Evolutionary conservation across 495 filamentous ascomycete genomes (phyloP), one percentile per base, ranked within the genome.

Genomic region (Chaetomium fimeti): DNA sequence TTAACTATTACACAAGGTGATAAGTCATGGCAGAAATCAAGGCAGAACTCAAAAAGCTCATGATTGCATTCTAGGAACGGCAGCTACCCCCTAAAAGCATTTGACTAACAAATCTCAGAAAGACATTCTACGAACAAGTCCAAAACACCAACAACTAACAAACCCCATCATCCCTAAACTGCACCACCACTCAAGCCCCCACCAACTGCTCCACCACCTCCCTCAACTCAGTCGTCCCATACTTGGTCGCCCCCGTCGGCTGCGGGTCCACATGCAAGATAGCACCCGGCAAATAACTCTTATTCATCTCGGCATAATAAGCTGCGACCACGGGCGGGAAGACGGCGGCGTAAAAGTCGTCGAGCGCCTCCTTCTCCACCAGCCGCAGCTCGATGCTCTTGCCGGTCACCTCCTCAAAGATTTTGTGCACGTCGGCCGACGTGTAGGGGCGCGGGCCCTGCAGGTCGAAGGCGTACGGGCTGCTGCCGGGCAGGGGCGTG

Each of bases 381-480:
- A 56, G 27, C 15, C 60, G 54, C 20, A 74, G 29, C 57, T 67
- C 66, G 9, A 74, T 9, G 16, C 51, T 53, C 49, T 61, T 71
- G 1, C 68, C 68, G 2, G 47, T 4, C 3, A 58, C 63, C 42
- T 68, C 63, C 48, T 65, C 65, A 38, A 70, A 69, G 16, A 64
- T 66, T 27, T 61, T 48, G n/a, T 72, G 58, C 51, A 69, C 68
- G 51, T 72, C 70, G 0, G 51, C 8, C 12, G 70, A 49, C 28
- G 55, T 60, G 62, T 69, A 66, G 9, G 16, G 1, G 15, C 57
- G 54, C 27, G 66, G 70, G 3, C 63, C 64, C 20, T 63, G 55
- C 9, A 74, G 67, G 32, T 72, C 70, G 25, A 70, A 67, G 22
- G 66, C 51, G 64, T 67, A 62, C 22, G 71, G 69, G 25, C 8